These are phyloP conservation scores for Trichoderma arundinaceum DNA, from an alignment of 2,329 filamentous ascomycete genomes.

Conservation along the genomic window DNA sequence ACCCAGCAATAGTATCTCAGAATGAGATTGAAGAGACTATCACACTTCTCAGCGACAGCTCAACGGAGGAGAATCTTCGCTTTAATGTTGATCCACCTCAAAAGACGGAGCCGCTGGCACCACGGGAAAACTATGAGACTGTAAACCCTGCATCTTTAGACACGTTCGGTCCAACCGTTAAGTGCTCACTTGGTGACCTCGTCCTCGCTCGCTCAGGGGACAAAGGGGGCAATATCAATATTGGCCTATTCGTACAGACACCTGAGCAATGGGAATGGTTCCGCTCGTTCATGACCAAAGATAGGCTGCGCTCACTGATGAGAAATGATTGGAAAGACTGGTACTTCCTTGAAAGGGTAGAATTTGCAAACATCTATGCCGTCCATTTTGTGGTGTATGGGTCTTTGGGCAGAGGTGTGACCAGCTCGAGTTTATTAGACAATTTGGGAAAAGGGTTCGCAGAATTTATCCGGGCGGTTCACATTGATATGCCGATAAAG, in stretches of 20 bases:
- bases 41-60: constrained; percentile 33
- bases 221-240: constrained; percentile 52
- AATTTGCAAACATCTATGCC: constrained; percentile 51
- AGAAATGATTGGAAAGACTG: constrained; percentile 42
- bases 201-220: constrained; percentile 46
- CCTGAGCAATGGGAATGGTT: constrained; percentile 54
- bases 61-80: constrained; percentile 20
- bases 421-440: constrained; percentile 55
- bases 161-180: constrained; percentile 35
- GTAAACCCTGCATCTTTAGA: constrained; percentile 24
- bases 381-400: constrained; percentile 60
- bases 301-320: constrained; percentile 46
- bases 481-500: constrained; percentile 35
- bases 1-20: constrained; percentile 38
- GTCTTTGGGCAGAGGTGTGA: constrained; percentile 52
- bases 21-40: constrained; percentile 43
- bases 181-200: constrained; percentile 41
- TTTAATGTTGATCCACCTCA: constrained; percentile 34
- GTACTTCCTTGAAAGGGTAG: constrained; percentile 53
- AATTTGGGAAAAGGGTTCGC: constrained; percentile 58
- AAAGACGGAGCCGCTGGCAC: constrained; percentile 32
- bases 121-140: constrained; percentile 38
- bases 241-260: constrained; percentile 53
- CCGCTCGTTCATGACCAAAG: constrained; percentile 48
- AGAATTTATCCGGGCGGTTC: constrained; percentile 51